phyloP scores from a whole-genome alignment of 176 grass and related monocot species.

The Alopecurus myosuroides region DNA sequence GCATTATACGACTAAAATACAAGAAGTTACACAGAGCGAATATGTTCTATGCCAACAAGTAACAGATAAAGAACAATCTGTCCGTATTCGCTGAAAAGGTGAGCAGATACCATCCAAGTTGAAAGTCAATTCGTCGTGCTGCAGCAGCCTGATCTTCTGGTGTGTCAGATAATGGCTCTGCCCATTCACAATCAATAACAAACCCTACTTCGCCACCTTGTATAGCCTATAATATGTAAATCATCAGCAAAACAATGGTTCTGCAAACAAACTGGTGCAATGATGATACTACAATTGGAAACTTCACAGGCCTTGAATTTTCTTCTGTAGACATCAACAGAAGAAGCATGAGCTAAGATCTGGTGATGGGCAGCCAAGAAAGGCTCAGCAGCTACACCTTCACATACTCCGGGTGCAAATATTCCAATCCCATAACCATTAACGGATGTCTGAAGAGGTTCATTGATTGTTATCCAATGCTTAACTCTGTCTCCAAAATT shows the following conservation, averaged over 20 bases:
- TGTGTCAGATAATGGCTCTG: constrained; percentile 79
- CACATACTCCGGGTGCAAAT: constrained; percentile 80
- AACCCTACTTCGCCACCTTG: constrained; percentile 92
- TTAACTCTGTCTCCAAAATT: constrained; percentile 98
- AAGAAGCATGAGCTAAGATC: constrained; percentile 86
- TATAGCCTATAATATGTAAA: constrained; percentile 45
- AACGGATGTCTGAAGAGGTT: constrained; percentile 92
- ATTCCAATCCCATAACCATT: constrained; percentile 84
- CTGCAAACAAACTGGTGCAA: constrained; percentile 1
- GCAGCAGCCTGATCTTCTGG: constrained; percentile 71
- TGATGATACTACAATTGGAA: constrained; percentile 4
- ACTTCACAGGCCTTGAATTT: constrained; percentile 67
- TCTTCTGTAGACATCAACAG: constrained; percentile 79
- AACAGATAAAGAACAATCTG: background rate
- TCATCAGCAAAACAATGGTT: constrained; percentile 27
- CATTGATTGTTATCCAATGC: constrained; percentile 95
- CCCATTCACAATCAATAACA: constrained; percentile 98
- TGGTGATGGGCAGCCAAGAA: constrained; percentile 88
- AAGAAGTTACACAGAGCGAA: background rate
- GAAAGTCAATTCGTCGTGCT: constrained; percentile 79
- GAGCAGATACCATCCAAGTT: constrained; percentile 78
- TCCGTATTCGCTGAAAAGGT: background rate
- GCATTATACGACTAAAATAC: background rate
- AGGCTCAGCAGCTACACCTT: constrained; percentile 42
- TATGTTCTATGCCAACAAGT: background rate